A percentile compares a stretch with the other conserved stretches of the same genome.
phyloP scores from a whole-genome alignment of 768 basidiomycete genomes.

The Tulasnella sp. region DNA sequence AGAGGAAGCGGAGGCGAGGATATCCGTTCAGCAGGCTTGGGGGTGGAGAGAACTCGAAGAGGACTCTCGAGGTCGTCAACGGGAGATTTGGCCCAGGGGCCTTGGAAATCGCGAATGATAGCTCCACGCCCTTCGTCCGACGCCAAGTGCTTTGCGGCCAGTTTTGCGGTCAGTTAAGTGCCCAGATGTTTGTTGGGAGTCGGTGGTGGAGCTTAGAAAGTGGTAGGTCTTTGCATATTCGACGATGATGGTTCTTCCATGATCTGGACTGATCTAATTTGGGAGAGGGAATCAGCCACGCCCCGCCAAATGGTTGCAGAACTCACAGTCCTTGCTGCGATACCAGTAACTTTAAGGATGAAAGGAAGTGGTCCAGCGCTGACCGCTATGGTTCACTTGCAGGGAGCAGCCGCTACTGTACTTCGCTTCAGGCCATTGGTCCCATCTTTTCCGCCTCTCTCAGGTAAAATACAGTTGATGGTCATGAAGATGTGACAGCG shows the following conservation, averaged over 20 bases:
- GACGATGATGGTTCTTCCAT: conserved; percentile 68
- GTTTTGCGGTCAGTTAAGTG: conserved; percentile 64
- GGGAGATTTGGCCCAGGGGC: too few species aligned
- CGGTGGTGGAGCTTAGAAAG: conserved; percentile 53
- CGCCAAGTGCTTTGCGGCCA: conserved; percentile 51
- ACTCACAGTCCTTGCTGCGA: conserved; percentile 62
- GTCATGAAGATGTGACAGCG: conserved; percentile 51
- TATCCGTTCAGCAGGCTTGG: conserved; percentile 52
- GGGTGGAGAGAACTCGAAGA: conserved; percentile 49
- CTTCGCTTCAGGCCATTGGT: conserved; percentile 59
- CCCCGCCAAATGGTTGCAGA: neutral
- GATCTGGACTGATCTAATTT: conserved; percentile 66
- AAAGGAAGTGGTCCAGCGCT: too few species aligned
- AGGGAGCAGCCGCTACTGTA: conserved; percentile 57
- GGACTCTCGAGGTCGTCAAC: conserved; percentile 37
- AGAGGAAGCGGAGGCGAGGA: conserved; percentile 29
- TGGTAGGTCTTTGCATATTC: conserved; percentile 66
- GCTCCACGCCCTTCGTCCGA: neutral
- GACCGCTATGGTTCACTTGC: neutral
- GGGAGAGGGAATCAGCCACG: conserved; percentile 33
- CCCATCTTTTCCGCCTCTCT: conserved; percentile 67
- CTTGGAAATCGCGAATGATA: neutral
- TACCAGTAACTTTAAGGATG: conserved; percentile 59
- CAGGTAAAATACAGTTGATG: conserved; percentile 56
- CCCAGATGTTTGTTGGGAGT: conserved; percentile 59